These are phyloP conservation scores for Hylodesmum podocarpum DNA, from an alignment of 306 rosid genomes.

Conservation along the genomic window DNA sequence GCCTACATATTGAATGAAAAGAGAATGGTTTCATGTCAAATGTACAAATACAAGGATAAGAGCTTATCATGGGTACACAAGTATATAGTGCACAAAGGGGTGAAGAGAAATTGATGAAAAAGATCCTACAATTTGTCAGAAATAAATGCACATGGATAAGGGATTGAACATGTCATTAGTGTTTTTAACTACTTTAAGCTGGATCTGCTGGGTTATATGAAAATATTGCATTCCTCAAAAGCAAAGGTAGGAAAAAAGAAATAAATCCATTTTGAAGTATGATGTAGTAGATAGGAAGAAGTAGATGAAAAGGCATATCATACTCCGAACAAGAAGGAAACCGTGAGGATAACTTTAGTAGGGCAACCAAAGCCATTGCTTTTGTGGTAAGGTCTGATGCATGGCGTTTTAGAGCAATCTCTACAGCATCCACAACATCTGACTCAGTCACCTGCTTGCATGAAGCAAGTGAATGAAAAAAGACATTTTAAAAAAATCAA, in stretches of 20 bases:
- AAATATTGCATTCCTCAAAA: neutral
- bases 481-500: neutral
- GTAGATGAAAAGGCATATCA: neutral
- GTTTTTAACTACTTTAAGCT: neutral
- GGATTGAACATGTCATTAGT: neutral
- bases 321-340: conserved; percentile 4
- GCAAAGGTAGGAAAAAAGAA: neutral
- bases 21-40: neutral
- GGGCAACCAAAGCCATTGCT: conserved; percentile 4
- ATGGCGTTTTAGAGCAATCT: neutral
- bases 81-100: neutral
- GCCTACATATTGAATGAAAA: neutral
- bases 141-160: neutral
- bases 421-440: neutral
- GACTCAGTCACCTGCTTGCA: neutral
- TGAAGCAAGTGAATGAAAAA: neutral
- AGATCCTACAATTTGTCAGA: neutral
- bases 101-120: neutral
- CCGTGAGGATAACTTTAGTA: neutral
- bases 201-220: neutral
- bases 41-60: neutral
- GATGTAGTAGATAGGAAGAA: neutral
- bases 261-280: neutral
- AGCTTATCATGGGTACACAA: neutral
- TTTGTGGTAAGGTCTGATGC: conserved; percentile 1